These are phyloP conservation scores for Coleophoma eucalyptorum DNA, from an alignment of 2,329 filamentous ascomycete genomes.

Conservation along the genomic window DNA sequence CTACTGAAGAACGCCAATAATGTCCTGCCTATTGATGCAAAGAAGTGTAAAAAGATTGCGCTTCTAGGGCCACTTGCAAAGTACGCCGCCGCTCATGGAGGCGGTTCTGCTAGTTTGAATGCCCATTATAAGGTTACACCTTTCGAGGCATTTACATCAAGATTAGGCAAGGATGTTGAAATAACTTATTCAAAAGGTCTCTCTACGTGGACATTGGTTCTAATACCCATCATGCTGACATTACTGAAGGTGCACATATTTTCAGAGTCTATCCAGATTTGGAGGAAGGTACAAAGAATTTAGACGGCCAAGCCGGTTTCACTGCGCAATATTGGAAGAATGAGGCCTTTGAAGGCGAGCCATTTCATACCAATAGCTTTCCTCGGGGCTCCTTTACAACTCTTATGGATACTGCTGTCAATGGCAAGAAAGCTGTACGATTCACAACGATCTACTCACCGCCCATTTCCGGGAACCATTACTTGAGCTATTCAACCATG, in stretches of 20 bases:
- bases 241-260: conserved; percentile 4
- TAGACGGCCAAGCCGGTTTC: conserved; percentile 2
- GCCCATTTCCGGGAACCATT: not conserved
- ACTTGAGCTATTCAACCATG: conserved; percentile 5
- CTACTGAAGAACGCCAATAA: conserved; percentile 56
- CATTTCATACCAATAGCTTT: conserved; percentile 4
- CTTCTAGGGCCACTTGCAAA: conserved; percentile 53
- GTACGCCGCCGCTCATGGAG: conserved; percentile 51
- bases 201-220: not conserved
- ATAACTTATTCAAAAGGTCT: conserved; percentile 31
- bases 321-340: conserved; percentile 2
- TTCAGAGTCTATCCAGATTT: conserved; percentile 7
- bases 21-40: conserved; percentile 42
- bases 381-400: conserved; percentile 5
- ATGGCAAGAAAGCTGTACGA: conserved; percentile 5
- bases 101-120: conserved; percentile 55
- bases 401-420: conserved; percentile 5
- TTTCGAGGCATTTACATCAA: conserved; percentile 57
- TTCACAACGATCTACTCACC: conserved; percentile 8
- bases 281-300: not conserved
- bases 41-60: conserved; percentile 33
- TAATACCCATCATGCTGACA: not conserved
- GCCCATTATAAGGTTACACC: conserved; percentile 66
- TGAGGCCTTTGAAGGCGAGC: conserved; percentile 1
- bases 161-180: conserved; percentile 1